Conservation (phyloP, 495 filamentous ascomycete genomes). For the Penicillium taxi region DNA sequence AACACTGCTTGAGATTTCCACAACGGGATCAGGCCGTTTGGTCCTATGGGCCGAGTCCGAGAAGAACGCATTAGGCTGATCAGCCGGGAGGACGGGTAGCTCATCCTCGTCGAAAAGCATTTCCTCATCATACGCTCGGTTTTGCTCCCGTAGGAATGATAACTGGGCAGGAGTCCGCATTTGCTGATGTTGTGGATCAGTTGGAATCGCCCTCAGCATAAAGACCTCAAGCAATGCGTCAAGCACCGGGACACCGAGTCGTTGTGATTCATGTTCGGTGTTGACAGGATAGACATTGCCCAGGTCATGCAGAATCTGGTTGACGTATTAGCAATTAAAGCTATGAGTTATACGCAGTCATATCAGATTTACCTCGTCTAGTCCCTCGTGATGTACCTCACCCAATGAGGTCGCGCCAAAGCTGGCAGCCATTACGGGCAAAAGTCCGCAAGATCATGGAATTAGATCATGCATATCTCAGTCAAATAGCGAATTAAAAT, state of each 20-base stretch:
- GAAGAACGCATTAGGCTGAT: conserved; percentile 8
- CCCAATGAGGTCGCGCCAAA: conserved; percentile 55
- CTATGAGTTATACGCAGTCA: not conserved
- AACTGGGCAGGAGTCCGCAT: not conserved
- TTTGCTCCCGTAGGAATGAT: not conserved
- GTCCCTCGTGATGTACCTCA: conserved; percentile 54
- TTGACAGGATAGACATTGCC: conserved; percentile 17
- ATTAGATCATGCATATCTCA: conserved; percentile 13
- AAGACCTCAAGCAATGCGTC: conserved; percentile 45
- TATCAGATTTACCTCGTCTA: conserved; percentile 53
- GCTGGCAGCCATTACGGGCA: conserved; percentile 27
- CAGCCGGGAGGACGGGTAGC: conserved; percentile 1
- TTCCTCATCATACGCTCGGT: conserved; percentile 10
- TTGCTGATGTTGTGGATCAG: conserved; percentile 1
- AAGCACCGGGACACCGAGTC: conserved; percentile 39
- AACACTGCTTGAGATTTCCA: conserved; percentile 50
- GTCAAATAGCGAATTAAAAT: not conserved
- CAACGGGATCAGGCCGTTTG: conserved; percentile 34
- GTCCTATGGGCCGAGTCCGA: conserved; percentile 4
- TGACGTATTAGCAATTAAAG: conserved; percentile 3
- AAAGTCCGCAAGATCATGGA: conserved; percentile 7
- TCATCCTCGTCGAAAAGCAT: conserved; percentile 8
- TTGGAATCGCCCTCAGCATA: conserved; percentile 14
- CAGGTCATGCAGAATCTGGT: conserved; percentile 42
- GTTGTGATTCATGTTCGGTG: conserved; percentile 3